Base-by-base conservation (phyloP, 495 filamentous ascomycete species). In the Aspergillus bridgeri region DNA sequence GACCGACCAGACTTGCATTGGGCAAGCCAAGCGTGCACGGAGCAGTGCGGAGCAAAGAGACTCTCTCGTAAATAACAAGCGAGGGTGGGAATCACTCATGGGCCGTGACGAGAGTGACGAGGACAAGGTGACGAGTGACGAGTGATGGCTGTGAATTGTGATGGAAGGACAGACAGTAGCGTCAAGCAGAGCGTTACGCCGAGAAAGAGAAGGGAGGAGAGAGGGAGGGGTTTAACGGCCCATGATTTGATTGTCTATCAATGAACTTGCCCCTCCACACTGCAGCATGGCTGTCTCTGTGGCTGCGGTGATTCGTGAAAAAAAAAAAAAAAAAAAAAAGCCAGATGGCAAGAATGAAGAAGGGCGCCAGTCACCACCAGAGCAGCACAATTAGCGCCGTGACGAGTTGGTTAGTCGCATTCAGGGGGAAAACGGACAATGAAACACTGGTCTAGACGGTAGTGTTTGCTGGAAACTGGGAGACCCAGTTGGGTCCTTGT, bases 401-500 rank as follows among this genome's bases (percentile, higher is more conserved):
- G 59, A 55, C 54, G 59, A 46, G 49, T 46, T 53, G 29, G 13
- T 23, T 6, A 27, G 25, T 27, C 4, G 6, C 6, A 29, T 9
- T 29, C 27, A 29, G 27, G 27, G 27, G 27, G 27, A 17, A 25
- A 44, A 48, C 19, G 49, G 42, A 17, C 29, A 25, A 59, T 65
- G 62, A 67, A 64, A 67, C 65, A 60, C 65, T 67, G 62, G 65
- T 48, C 23, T 6, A 48, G 53, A 56, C 20, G 9, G 45, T 15
- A 1, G 33, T 13, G n/a, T n/a, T n/a, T n/a, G n/a, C n/a, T n/a
- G n/a, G n/a, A n/a, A n/a, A n/a, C n/a, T n/a, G n/a, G n/a, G n/a
- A n/a, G n/a, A n/a, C 33, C 33, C 33, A 38, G 33, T 38, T 38
- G 33, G 33, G 13, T 5, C 13, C 15, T 20, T 19, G 52, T 13